These are phyloP conservation scores for Xylariaceae sp. DNA, from an alignment of 2,329 filamentous ascomycete genomes.

Conservation along the genomic window DNA sequence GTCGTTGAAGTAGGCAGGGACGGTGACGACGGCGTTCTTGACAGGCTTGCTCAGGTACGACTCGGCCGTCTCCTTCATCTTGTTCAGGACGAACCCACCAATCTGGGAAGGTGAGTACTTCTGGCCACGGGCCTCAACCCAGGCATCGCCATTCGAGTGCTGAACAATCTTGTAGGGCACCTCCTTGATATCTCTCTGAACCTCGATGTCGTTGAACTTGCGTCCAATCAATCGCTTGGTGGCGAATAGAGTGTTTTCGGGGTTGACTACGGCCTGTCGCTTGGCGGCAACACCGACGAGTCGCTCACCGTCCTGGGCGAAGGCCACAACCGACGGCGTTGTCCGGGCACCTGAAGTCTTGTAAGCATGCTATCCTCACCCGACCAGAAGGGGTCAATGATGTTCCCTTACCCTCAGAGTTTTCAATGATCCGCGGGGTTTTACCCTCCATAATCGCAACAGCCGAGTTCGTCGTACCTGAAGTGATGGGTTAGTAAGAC, in stretches of 20 bases:
- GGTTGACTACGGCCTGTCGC: slow-evolving; percentile 96
- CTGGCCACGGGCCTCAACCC: slow-evolving; percentile 87
- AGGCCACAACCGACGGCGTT: slow-evolving; percentile 90
- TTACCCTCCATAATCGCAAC: slow-evolving; percentile 98
- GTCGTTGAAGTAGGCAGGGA: slow-evolving; percentile 98
- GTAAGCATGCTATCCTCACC: slow-evolving; percentile 8
- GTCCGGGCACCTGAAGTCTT: slow-evolving; percentile 64
- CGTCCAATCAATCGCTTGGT: slow-evolving; percentile 98
- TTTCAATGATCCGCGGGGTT: slow-evolving; percentile 91
- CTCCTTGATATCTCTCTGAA: slow-evolving; percentile 94
- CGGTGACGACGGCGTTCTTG: slow-evolving; percentile 95
- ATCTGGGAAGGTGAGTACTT: slow-evolving; percentile 99
- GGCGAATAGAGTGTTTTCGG: slow-evolving; percentile 95
- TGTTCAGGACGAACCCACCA: slow-evolving; percentile 90
- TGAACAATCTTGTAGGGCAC: slow-evolving; percentile 98
- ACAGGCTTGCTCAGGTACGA: slow-evolving; percentile 81
- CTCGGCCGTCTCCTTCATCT: slow-evolving; percentile 99
- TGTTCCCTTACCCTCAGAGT: slow-evolving; percentile 79
- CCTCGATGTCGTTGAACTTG: slow-evolving; percentile 89
- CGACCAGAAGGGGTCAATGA: slow-evolving; percentile 8
- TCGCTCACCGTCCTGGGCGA: slow-evolving; percentile 90
- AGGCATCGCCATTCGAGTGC: slow-evolving; percentile 93
- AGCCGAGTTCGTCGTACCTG: slow-evolving; percentile 90
- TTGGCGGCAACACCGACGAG: slow-evolving; percentile 96
- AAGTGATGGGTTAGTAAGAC: slow-evolving; percentile 5